phyloP scores from a whole-genome alignment of 2,329 filamentous ascomycete species.

The Plenodomus tracheiphilus region DNA sequence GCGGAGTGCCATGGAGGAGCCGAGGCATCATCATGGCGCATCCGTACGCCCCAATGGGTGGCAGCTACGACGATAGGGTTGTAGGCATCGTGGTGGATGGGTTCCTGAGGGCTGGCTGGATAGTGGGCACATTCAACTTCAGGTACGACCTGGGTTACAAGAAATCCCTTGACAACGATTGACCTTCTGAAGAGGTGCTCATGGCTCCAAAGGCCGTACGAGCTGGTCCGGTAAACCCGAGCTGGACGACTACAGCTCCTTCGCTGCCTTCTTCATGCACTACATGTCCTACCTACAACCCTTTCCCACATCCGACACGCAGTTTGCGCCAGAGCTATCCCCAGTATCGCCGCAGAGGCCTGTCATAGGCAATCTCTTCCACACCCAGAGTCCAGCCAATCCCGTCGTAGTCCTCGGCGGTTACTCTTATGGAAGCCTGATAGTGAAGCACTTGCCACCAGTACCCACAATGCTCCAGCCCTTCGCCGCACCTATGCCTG shows the following conservation, averaged over 20 bases:
- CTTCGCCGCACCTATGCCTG: conserved; percentile 59
- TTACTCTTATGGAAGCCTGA: conserved; percentile 89
- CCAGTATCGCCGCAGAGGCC: conserved; percentile 1
- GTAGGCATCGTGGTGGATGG: conserved; percentile 67
- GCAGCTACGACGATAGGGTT: conserved; percentile 79
- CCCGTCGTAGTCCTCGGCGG: conserved; percentile 67
- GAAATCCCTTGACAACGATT: not conserved
- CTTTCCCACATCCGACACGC: conserved; percentile 16
- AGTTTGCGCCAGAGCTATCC: conserved; percentile 20
- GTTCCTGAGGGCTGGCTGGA: conserved; percentile 69
- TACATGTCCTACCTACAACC: conserved; percentile 65
- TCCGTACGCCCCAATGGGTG: conserved; percentile 87
- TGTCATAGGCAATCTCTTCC: not conserved
- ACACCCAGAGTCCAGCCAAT: conserved; percentile 2
- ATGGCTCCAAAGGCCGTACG: conserved; percentile 72
- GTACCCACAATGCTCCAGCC: conserved; percentile 58
- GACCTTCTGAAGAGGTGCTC: conserved; percentile 67
- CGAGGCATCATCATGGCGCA: conserved; percentile 75
- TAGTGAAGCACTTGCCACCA: conserved; percentile 73
- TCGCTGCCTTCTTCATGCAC: conserved; percentile 76
- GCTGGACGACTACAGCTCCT: conserved; percentile 77
- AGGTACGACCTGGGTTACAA: conserved; percentile 56
- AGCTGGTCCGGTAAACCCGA: conserved; percentile 88
- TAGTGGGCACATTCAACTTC: conserved; percentile 92
- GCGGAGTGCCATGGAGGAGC: conserved; percentile 35